phyloP scores from a whole-genome alignment of 345 rosid species.

The Gossypium thurberi region DNA sequence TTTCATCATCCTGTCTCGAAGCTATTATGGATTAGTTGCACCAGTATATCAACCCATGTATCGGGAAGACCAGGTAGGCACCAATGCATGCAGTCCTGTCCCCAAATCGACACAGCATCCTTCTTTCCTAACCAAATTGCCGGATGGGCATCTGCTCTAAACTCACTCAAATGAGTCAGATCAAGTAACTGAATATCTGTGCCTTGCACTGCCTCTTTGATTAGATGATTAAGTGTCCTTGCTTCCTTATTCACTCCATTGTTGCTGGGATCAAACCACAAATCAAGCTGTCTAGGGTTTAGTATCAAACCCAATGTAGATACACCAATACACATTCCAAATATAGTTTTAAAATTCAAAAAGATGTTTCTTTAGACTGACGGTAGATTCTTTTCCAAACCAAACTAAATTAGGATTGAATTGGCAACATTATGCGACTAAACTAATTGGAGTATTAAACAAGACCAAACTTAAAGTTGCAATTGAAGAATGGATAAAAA shows the following conservation, averaged over 20 bases:
- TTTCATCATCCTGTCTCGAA: constrained; percentile 23
- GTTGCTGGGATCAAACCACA: constrained; percentile 90
- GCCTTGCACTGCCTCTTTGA: constrained; percentile 36
- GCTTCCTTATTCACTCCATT: constrained; percentile 87
- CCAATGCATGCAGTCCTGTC: constrained; percentile 99
- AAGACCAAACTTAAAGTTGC: background rate
- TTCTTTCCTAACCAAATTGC: constrained; percentile 95
- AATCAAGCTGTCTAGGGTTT: constrained; percentile 71
- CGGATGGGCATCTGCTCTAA: constrained; percentile 91
- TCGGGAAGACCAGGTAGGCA: constrained; percentile 95
- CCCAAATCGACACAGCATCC: constrained; percentile 80
- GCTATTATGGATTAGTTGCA: constrained; percentile 39
- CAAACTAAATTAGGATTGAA: background rate
- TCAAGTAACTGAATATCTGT: constrained; percentile 56
- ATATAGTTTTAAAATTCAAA: background rate
- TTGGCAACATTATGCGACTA: background rate
- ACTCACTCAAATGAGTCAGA: constrained; percentile 74
- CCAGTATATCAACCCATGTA: constrained; percentile 83
- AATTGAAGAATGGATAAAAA: background rate
- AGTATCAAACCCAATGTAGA: constrained; percentile 15
- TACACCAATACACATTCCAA: background rate
- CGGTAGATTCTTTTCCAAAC: background rate
- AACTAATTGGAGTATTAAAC: background rate
- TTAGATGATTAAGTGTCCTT: constrained; percentile 52
- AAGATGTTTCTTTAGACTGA: background rate